Percentiles rank a stretch among this genome's conserved stretches.
Conservation (phyloP, 345 rosid genomes). For the Atalantia buxifolia region DNA sequence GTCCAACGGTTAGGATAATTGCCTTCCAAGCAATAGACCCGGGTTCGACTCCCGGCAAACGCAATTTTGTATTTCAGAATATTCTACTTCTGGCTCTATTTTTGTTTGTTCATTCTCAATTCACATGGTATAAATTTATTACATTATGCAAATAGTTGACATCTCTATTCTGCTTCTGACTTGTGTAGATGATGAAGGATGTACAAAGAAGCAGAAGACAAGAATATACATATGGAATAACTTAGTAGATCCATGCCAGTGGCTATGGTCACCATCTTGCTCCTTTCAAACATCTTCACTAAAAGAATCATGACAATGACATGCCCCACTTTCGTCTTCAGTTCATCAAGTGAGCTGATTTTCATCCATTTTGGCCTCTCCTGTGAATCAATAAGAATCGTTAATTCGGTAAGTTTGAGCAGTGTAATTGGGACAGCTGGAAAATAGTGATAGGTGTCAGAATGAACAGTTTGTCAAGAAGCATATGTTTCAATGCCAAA, state of each 20-base stretch:
- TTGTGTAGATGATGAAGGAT: constrained; percentile 84
- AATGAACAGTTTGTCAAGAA: not conserved
- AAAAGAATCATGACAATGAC: constrained; percentile 92
- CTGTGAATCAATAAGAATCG: constrained; percentile 12
- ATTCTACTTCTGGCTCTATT: too few relatives aligned
- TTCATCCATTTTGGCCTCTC: constrained; percentile 97
- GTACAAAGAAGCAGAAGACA: constrained; percentile 85
- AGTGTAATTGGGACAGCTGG: not conserved
- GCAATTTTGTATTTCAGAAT: constrained; percentile 15
- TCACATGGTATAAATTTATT: not conserved
- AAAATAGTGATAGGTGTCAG: not conserved
- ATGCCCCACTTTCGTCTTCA: constrained; percentile 92
- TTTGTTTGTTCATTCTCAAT: not conserved
- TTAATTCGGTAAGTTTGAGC: not conserved
- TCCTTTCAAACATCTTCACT: constrained; percentile 96
- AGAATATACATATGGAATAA: constrained; percentile 81
- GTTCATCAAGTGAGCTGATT: constrained; percentile 80
- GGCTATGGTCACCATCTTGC: constrained; percentile 86
- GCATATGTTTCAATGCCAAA: not conserved
- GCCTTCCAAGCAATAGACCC: constrained; percentile 89
- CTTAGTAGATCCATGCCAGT: constrained; percentile 80
- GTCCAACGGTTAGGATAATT: constrained; percentile 75
- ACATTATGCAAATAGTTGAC: not conserved
- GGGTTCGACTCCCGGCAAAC: constrained; percentile 94
- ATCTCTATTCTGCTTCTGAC: constrained; percentile 45